Base-by-base conservation (phyloP, 306 rosid species). In the Biancaea sappan region DNA sequence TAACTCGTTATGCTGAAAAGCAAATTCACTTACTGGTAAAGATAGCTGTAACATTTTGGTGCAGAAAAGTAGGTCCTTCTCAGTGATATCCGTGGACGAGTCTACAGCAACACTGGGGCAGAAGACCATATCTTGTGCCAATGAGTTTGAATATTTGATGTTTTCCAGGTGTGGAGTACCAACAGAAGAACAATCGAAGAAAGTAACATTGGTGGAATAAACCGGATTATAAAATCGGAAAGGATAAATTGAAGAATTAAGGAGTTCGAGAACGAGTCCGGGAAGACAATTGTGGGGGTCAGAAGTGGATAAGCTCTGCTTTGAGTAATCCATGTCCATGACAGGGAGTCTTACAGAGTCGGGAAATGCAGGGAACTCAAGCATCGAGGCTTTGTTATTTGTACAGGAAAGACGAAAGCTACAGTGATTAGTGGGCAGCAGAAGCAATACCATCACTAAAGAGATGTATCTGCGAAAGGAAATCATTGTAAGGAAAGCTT, bases 401-500 rank as follows among this genome's bases (percentile, higher is more conserved):
- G 28, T 44, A n/a, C 86, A 82, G 19, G 54, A 60, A 41, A 82
- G 43, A 18, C 26, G 67, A 21, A 79, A 79, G 8, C 78, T 78
- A n/a, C 6, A 5, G 8, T 35, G 8, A 2, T 35, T 5, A 31
- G 2, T n/a, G 12, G 12, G 16, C 50, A 44, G 50, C 50, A 44
- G 5, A 6, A 44, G 50, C 50, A 44, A 15, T 44, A 44, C 0
- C 18, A 44, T 13, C 50, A 14, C 19, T 44, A 5, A 44, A 14
- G 15, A 2, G n/a, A 44, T 13, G 3, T 19, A 14, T 44, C 50
- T 44, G 6, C 7, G 18, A 4, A 2, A 13, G 19, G 2, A 18
- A 50, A 50, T 50, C 56, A 50, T 50, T 18, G 56, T 18, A 44
- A 13, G 18, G 19, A 15, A 44, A 14, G 50, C 6, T 44, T 44